phyloP scores from a whole-genome alignment of 2,329 filamentous ascomycete species.

The Fusarium paranaense region DNA sequence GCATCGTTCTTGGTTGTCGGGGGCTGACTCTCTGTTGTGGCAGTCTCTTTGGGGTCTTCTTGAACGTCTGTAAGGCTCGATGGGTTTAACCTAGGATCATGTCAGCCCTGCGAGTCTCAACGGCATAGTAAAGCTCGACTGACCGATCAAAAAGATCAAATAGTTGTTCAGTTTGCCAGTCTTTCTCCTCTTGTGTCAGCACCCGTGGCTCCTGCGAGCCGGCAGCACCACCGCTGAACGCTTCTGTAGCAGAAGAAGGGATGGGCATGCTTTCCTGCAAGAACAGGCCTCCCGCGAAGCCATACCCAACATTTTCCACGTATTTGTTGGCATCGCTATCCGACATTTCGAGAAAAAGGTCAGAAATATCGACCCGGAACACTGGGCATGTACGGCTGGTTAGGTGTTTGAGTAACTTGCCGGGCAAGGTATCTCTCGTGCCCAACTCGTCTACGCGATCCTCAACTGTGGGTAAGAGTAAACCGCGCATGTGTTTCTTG shows the following conservation, averaged over 20 bases:
- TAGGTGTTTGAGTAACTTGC: conserved; percentile 81
- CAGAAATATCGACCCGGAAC: conserved; percentile 79
- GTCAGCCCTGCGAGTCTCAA: conserved; percentile 27
- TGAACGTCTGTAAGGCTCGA: conserved; percentile 79
- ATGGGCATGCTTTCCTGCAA: conserved; percentile 85
- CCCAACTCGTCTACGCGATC: conserved; percentile 85
- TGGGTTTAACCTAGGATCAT: conserved; percentile 66
- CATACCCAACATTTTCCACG: conserved; percentile 93
- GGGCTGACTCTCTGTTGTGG: conserved; percentile 76
- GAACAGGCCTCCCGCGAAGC: conserved; percentile 90
- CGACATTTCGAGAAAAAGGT: conserved; percentile 88
- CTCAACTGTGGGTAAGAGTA: conserved; percentile 79
- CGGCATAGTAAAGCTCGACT: conserved; percentile 19
- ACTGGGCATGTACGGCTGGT: conserved; percentile 78
- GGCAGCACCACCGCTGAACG: conserved; percentile 47
- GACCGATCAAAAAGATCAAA: conserved; percentile 93
- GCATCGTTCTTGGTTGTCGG: conserved; percentile 73
- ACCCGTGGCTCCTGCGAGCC: conserved; percentile 62
- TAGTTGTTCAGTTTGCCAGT: conserved; percentile 87
- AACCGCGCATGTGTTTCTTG: conserved; percentile 69
- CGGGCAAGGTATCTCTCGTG: conserved; percentile 77
- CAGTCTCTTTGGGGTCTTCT: conserved; percentile 81
- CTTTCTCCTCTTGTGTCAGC: conserved; percentile 93
- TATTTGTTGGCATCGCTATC: conserved; percentile 83
- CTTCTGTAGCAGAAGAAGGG: conserved; percentile 72